Base-by-base conservation (phyloP, 2,329 filamentous ascomycete genomes). In the Simplicillium aogashimaense region DNA sequence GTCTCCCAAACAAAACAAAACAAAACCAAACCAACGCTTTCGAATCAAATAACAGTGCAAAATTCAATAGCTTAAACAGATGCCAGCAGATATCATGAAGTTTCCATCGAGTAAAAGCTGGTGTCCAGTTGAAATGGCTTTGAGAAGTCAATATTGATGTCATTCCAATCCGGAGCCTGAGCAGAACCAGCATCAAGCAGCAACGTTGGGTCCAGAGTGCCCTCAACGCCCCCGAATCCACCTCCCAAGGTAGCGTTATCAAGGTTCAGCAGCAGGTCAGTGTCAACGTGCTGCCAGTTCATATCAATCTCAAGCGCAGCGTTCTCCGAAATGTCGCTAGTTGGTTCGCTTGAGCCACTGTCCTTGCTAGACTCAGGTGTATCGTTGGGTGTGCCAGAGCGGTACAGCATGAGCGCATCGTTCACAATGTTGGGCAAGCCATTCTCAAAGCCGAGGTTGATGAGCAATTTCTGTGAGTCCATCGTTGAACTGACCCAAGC, bases 301-400 rank as follows among this genome's bases (percentile, higher is more conserved):
- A 72, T 52, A 28, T 68, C 70, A 37, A 78, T 69, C 34, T 79
- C 75, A 12, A 78, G 60, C 13, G 60, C 55, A 3, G 68, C 64
- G 5, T 64, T 65, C 42, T 81, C 77, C 3, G 74, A 69, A 14
- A 80, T 71, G 47, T 81, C 77, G 50, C 75, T 80, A 45, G 71
- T 79, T 9, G 74, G 72, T 49, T 81, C 76, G 32, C 76, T 78
- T 8, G 63, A 56, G 4, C 72, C 69, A 47, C 69, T 71, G 42
- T 81, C 76, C 53, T 79, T 78, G 55, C 66, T 74, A 2, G 76
- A 81, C 47, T 80, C 77, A 1, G 77, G 78, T 7, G 78, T 81
- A 51, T 81, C 75, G 44, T 78, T 76, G 1, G 76, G 76, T 17
- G 76, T 76, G 42, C 72, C 59, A 1, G 71, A 67, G 15, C 70